These are phyloP conservation scores for Camellia granthamiana DNA, from an alignment of 148 eudicot genomes.

Conservation along the genomic window DNA sequence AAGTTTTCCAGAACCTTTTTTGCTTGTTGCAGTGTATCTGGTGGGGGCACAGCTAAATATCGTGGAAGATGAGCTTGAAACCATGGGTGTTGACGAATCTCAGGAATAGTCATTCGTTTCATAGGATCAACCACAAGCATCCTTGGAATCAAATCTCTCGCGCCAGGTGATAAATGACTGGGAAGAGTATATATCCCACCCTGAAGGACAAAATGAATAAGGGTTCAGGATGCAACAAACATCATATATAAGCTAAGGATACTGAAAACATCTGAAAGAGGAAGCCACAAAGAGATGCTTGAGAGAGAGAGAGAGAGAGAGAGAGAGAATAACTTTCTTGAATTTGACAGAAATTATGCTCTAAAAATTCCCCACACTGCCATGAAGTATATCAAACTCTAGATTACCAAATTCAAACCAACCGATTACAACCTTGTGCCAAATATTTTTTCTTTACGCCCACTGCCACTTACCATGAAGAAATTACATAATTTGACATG, in stretches of 20 bases:
- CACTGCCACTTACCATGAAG: not conserved
- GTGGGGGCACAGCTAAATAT: conserved; percentile 93
- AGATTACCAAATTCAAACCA: not conserved
- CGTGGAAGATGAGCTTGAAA: conserved; percentile 95
- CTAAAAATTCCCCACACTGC: not conserved
- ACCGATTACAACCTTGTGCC: not conserved
- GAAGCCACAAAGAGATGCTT: not conserved
- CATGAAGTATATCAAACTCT: not conserved
- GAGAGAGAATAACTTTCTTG: conserved; percentile 1
- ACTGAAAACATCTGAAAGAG: not conserved
- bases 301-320: not conserved
- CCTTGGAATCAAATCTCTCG: conserved; percentile 92
- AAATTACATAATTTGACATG: not conserved
- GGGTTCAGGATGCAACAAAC: not conserved
- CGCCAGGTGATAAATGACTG: conserved; percentile 85
- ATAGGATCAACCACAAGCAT: conserved; percentile 96
- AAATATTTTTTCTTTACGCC: not conserved
- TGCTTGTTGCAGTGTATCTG: conserved; percentile 87
- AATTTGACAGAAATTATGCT: not conserved
- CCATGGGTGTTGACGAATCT: conserved; percentile 86
- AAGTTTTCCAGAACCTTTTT: conserved; percentile 58
- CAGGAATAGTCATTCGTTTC: conserved; percentile 91
- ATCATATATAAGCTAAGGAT: not conserved
- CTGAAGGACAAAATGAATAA: conserved; percentile 29
- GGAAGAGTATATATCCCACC: conserved; percentile 98